phyloP scores from a whole-genome alignment of 768 basidiomycete species.

The Tricholoma furcatifolium region DNA sequence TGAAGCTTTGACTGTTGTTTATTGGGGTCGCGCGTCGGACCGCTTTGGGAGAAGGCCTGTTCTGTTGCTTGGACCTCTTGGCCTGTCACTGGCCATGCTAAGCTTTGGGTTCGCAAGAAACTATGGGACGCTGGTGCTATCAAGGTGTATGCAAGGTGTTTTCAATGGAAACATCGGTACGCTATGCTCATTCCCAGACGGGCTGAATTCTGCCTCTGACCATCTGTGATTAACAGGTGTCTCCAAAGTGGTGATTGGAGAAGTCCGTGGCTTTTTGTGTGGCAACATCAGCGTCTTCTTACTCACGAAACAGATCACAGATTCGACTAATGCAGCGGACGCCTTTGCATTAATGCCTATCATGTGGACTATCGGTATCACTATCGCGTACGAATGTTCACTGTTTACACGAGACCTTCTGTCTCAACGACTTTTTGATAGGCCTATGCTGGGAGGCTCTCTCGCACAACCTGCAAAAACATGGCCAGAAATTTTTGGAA shows the following conservation, averaged over 20 bases:
- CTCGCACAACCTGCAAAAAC: slow-evolving; percentile 29
- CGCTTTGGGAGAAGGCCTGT: slow-evolving; percentile 31
- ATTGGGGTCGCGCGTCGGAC: slow-evolving; percentile 36
- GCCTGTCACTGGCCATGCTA: slow-evolving; percentile 28
- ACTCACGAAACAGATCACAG: slow-evolving; percentile 21
- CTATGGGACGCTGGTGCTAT: slow-evolving; percentile 14
- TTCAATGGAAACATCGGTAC: slow-evolving; percentile 42
- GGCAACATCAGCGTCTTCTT: background rate
- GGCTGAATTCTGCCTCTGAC: background rate
- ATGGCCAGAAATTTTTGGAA: slow-evolving; percentile 29
- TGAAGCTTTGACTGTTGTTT: slow-evolving; percentile 28
- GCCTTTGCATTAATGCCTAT: slow-evolving; percentile 27
- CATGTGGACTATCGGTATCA: slow-evolving; percentile 25
- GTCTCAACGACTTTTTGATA: background rate
- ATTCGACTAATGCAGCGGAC: slow-evolving; percentile 26
- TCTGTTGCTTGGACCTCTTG: slow-evolving; percentile 31
- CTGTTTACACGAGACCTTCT: background rate
- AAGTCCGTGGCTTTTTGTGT: slow-evolving; percentile 5
- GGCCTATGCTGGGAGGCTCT: slow-evolving; percentile 27
- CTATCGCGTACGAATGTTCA: slow-evolving; percentile 20
- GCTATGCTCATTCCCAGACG: background rate
- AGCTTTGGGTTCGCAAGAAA: slow-evolving; percentile 33
- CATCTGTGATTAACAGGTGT: slow-evolving; percentile 9
- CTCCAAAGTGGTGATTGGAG: slow-evolving; percentile 20
- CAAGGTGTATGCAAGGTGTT: slow-evolving; percentile 20